phyloP scores from a whole-genome alignment of 2,329 filamentous ascomycete species.

The Diaporthe velutina region DNA sequence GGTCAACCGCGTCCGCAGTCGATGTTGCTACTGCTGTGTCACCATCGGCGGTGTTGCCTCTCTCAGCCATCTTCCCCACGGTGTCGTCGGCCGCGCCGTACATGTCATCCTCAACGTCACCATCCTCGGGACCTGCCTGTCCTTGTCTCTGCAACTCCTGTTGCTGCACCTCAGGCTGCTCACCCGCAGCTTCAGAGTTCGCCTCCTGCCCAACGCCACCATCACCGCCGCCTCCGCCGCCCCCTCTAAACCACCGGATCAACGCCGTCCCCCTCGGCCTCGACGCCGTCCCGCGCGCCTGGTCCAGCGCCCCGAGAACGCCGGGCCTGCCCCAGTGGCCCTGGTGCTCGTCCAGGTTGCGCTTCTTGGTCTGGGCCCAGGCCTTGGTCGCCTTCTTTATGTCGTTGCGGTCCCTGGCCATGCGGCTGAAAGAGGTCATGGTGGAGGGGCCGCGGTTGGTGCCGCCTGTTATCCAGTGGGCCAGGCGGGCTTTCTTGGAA shows the following conservation, averaged over 20 bases:
- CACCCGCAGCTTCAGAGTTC: neutral
- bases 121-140: neutral
- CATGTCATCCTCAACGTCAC: constrained; percentile 18
- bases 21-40: neutral
- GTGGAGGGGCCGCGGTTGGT: constrained; percentile 27
- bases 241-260: constrained; percentile 20
- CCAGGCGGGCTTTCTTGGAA: constrained; percentile 32
- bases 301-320: neutral
- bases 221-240: neutral
- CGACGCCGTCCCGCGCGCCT: neutral
- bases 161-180: constrained; percentile 15
- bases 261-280: constrained; percentile 31
- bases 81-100: constrained; percentile 1
- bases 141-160: neutral
- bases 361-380: constrained; percentile 46
- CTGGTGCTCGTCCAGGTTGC: neutral
- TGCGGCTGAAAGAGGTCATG: constrained; percentile 14
- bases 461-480: constrained; percentile 36
- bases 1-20: neutral
- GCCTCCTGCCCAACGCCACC: neutral
- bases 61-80: neutral
- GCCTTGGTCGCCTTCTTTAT: constrained; percentile 18
- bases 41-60: neutral
- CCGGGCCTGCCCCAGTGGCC: constrained; percentile 19
- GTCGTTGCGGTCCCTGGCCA: constrained; percentile 29